Base-by-base conservation (phyloP, 2,329 filamentous ascomycete genomes). In the Sporothrix variecibatus region DNA sequence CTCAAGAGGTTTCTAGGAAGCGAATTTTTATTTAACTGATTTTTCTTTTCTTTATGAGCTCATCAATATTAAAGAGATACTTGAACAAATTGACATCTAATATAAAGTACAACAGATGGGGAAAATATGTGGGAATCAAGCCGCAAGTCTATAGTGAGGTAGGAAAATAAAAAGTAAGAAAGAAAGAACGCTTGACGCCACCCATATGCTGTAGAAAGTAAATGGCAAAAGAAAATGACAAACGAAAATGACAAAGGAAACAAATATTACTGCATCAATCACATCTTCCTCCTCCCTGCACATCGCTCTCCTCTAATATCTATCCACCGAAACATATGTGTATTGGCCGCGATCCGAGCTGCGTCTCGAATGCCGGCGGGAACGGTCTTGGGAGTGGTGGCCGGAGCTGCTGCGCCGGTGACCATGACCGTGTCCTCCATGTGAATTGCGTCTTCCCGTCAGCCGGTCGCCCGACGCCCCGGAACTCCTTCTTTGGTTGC, bases 321-420 rank as follows among this genome's bases (percentile, higher is more conserved):
- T 71, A 4, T 60, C 53, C 53, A 71, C 34, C 15, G 38, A 28
- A 46, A 69, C 28, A 46, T 46, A 23, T 28, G 51, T 71, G 51
- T 46, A 31, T 26, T 60, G 51, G 8, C 23, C 23, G 15, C 38
- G 69, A 15, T 62, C 69, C 23, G 69, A 62, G 38, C 28, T 43
- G 23, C 53, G 49, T 11, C 51, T 28, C 8, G 69, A 71, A 46
- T 62, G 38, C 2, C 53, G 31, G 34, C 53, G 69, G 4, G 68
- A 17, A 23, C 68, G 68, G 20, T 43, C 8, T 2, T 51, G 26
- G 4, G 43, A 40, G 11, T 56, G 51, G 28, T n/a, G 51, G 0
- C 51, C 68, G 15, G 68, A 60, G 34, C 68, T 56, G 67, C 31
- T 70, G 31, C 31, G 51, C 49, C 51, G n/a, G 20, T 71, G 49